Percentiles rank a stretch among this genome's conserved stretches.
Evolutionary conservation across 1,139 yeast genomes (phyloP).

Genomic region (Sugiyamaella pinicola): DNA sequence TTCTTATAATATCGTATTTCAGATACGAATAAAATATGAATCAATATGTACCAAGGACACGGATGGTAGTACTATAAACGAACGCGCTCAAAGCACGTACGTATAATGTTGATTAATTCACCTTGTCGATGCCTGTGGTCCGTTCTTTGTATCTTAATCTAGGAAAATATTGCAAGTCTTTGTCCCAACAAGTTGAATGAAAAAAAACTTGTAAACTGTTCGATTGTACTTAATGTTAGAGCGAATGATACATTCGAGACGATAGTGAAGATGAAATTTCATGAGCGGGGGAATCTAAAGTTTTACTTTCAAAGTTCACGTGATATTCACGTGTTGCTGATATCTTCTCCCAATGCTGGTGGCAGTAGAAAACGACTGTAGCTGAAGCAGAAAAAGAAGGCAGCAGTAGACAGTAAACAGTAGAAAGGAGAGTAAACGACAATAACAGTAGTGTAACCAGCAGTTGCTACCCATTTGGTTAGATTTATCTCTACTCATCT

Average conservation of each 20-base stretch:
- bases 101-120: neutral
- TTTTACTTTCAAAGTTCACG: neutral
- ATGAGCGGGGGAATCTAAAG: neutral
- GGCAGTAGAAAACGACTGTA: neutral
- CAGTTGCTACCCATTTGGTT: too few species aligned
- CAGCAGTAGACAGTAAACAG: too few species aligned
- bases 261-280: slow-evolving; percentile 7
- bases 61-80: too few species aligned
- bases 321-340: slow-evolving; percentile 11
- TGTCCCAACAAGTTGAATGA: neutral
- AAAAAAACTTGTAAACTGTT: too few species aligned
- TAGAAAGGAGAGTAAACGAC: too few species aligned
- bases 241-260: too few species aligned
- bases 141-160: neutral
- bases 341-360: too few species aligned
- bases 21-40: too few species aligned
- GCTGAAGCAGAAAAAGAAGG: neutral
- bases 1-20: too few species aligned
- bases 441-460: too few species aligned
- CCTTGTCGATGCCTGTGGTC: neutral
- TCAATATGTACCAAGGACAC: too few species aligned
- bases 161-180: neutral
- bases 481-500: too few species aligned
- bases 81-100: neutral
- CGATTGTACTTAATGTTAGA: neutral